Evolutionary conservation across 768 basidiomycete genomes (phyloP).

Genomic region (Exsudoporus frostii): DNA sequence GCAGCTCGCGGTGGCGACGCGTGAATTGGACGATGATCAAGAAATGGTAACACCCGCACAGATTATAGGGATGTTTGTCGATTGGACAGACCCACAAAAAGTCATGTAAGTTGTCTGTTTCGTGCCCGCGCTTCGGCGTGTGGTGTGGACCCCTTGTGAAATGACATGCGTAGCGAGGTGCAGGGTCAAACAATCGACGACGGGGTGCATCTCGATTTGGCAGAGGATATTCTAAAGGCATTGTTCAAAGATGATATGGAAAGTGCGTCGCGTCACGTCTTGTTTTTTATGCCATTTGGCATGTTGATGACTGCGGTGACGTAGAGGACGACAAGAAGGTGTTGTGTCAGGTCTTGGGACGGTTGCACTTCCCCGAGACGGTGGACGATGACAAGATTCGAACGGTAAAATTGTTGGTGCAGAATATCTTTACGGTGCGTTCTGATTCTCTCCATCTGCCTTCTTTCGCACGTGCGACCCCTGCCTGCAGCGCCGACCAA

Average conservation of each 20-base stretch:
- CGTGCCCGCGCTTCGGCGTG: neutral
- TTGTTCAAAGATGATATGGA: conserved; percentile 47
- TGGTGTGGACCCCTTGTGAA: neutral
- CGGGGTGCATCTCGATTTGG: conserved; percentile 54
- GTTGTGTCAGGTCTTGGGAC: conserved; percentile 59
- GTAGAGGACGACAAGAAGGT: conserved; percentile 62
- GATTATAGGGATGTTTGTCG: conserved; percentile 74
- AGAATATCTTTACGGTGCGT: conserved; percentile 31
- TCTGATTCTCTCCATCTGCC: neutral
- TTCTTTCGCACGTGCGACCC: neutral
- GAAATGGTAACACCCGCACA: conserved; percentile 72
- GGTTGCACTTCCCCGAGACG: conserved; percentile 64
- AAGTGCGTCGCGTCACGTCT: conserved; percentile 41
- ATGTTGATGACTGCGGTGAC: neutral
- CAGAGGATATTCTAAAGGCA: conserved; percentile 46
- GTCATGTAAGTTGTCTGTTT: conserved; percentile 44
- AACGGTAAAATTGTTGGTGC: conserved; percentile 57
- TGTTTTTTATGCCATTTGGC: too few relatives aligned
- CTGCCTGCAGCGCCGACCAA: conserved; percentile 53
- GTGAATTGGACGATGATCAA: conserved; percentile 67
- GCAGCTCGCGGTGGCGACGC: conserved; percentile 52
- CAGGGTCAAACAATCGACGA: conserved; percentile 39
- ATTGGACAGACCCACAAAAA: conserved; percentile 87
- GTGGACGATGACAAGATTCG: conserved; percentile 69
- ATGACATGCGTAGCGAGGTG: conserved; percentile 33